Evolutionary conservation across 139 green algal genomes (phyloP), one percentile per base, ranked within the genome.

Genomic region (Chlorella sp.): DNA sequence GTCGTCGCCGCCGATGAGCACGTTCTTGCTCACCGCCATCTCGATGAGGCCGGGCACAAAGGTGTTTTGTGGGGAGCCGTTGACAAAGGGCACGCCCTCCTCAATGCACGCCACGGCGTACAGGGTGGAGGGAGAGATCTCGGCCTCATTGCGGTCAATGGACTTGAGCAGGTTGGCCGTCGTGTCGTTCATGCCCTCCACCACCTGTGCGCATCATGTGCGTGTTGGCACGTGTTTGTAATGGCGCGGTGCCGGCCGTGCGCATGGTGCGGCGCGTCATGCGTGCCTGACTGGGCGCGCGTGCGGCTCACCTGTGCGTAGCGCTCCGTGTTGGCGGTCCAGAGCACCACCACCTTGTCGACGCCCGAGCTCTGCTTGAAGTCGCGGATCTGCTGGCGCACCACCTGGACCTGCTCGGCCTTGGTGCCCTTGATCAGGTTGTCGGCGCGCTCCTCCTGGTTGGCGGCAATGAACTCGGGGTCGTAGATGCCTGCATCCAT

Each of bases 291-390:
- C n/a, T n/a, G n/a, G n/a, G n/a, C n/a, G n/a, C n/a, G n/a, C n/a
- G n/a, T n/a, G n/a, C n/a, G n/a, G 31, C 72, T 67, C 67, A 94
- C 86, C 67, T 94, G 82, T 35, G 87, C 85, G 72, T 96, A 99
- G n/a, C 96, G 87, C 86, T 99, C 96, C 0, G 96, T 99, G 89
- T 99, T 99, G 68, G 96, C 96, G 4, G 96, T 99, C 96, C 96
- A 99, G 69, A 99, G 87, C n/a, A 99, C 87, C 0, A 99, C 86
- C 24, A 97, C 74, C 36, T 78, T 83, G 69, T 92, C 86, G 42
- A 89, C 67, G 10, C 76, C 62, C 34, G 49, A 75, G 60, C 70
- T 67, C 55, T 77, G 64, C 87, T 96, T 94, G 88, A 97, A 97
- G 24, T 87, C 72, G n/a, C 87, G 82, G 70, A 99, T 98, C 49